phyloP scores from a whole-genome alignment of 2,329 filamentous ascomycete species.

The Penicillium freii region DNA sequence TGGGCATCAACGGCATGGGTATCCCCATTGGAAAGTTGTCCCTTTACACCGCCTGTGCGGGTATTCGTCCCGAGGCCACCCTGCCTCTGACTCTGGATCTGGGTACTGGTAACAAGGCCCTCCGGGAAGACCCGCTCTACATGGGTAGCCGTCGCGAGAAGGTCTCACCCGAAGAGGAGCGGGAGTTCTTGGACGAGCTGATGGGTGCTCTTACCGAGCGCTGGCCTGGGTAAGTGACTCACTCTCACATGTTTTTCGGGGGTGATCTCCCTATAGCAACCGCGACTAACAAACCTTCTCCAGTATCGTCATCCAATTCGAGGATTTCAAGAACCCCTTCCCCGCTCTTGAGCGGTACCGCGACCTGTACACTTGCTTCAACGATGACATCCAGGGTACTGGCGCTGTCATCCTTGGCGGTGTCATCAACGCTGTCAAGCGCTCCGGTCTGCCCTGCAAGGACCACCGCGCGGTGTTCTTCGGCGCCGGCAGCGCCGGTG shows the following conservation, averaged over 20 bases:
- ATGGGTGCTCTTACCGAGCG: constrained; percentile 84
- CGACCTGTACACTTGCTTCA: constrained; percentile 90
- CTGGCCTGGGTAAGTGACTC: constrained; percentile 60
- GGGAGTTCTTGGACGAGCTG: constrained; percentile 94
- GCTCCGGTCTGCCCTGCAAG: constrained; percentile 78
- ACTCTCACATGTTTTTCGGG: constrained; percentile 14
- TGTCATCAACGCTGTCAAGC: constrained; percentile 72
- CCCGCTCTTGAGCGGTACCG: constrained; percentile 88
- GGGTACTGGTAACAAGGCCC: constrained; percentile 61
- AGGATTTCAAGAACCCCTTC: constrained; percentile 98
- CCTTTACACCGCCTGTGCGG: constrained; percentile 91
- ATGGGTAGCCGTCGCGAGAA: constrained; percentile 85
- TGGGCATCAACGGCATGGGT: constrained; percentile 95
- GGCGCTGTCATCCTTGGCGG: constrained; percentile 91
- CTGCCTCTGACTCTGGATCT: constrained; percentile 63
- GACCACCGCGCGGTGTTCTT: constrained; percentile 96
- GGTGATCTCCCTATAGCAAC: constrained; percentile 42
- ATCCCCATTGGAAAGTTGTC: constrained; percentile 97
- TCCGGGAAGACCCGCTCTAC: constrained; percentile 80
- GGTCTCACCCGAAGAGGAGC: constrained; percentile 72
- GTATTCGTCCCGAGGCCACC: constrained; percentile 75
- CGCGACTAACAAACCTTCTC: constrained; percentile 21
- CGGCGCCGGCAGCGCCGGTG: constrained; percentile 90
- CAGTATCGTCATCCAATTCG: constrained; percentile 81
- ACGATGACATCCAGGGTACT: constrained; percentile 97